Conservation (phyloP, 257 asterid genomes). For the Euphrasia confusa region DNA sequence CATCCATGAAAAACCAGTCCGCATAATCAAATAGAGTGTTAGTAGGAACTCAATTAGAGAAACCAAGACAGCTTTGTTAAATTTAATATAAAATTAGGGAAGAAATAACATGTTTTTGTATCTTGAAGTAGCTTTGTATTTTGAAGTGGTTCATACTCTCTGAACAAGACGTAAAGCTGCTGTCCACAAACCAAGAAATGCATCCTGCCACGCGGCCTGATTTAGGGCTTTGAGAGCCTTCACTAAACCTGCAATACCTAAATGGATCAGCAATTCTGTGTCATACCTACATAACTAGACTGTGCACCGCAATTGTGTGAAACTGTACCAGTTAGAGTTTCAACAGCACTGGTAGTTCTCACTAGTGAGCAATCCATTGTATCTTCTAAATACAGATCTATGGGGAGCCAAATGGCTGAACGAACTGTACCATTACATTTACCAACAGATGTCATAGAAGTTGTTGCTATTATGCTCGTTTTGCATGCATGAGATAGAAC, state of each 20-base stretch:
- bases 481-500: constrained; percentile 66
- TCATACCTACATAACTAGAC: constrained; percentile 18
- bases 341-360: constrained; percentile 73
- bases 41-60: constrained; percentile 16
- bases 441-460: constrained; percentile 48
- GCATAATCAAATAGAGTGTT: neutral
- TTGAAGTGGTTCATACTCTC: constrained; percentile 52
- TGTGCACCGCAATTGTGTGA: constrained; percentile 8
- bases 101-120: constrained; percentile 3
- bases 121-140: constrained; percentile 19
- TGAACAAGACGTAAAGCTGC: constrained; percentile 91
- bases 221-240: constrained; percentile 87
- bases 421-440: constrained; percentile 52
- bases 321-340: constrained; percentile 66
- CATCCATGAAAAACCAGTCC: too few species aligned
- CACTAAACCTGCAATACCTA: constrained; percentile 63
- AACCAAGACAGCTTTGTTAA: constrained; percentile 8
- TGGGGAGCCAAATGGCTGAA: constrained; percentile 89
- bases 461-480: constrained; percentile 57
- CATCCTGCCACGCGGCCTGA: constrained; percentile 83
- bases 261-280: constrained; percentile 18
- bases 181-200: constrained; percentile 94
- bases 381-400: constrained; percentile 91
- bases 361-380: constrained; percentile 78
- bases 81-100: constrained; percentile 9